Evolutionary conservation across 2,329 filamentous ascomycete genomes (phyloP).

Genomic region (Pseudocercospora cruenta): DNA sequence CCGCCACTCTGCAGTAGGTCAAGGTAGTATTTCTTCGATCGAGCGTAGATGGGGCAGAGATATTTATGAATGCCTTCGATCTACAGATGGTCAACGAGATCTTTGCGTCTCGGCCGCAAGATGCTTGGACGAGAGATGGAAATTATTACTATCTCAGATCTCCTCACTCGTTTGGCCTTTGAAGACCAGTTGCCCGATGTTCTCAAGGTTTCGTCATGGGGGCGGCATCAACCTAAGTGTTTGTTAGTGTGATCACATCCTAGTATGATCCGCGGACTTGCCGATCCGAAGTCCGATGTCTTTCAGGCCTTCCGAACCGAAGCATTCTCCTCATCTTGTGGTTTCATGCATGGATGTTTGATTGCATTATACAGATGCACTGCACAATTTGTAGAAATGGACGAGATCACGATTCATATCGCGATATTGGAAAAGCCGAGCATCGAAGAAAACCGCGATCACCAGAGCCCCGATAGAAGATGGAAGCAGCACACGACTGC

Average conservation of each 20-base stretch:
- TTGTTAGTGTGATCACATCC: neutral
- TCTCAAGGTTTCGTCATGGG: constrained; percentile 1
- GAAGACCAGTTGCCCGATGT: neutral
- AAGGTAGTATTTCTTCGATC: neutral
- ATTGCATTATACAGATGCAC: neutral
- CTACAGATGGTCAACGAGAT: neutral
- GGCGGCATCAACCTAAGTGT: neutral
- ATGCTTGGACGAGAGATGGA: neutral
- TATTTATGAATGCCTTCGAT: neutral
- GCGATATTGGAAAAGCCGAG: neutral
- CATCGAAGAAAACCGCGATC: neutral
- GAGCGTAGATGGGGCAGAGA: neutral
- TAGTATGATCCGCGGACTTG: neutral
- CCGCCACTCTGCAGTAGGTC: neutral
- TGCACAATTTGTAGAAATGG: neutral
- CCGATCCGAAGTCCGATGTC: neutral
- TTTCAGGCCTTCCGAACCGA: neutral
- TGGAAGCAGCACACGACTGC: too few relatives aligned
- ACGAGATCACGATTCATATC: neutral
- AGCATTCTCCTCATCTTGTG: neutral
- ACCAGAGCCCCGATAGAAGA: too few relatives aligned
- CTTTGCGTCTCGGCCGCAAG: neutral
- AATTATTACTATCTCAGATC: constrained; percentile 3
- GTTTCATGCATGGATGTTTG: neutral
- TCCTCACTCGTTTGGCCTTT: constrained; percentile 1